Percentiles rank a stretch among this genome's conserved stretches.
phyloP scores from a whole-genome alignment of 2,329 filamentous ascomycete genomes.

The Thermothelomyces thermophilus region DNA sequence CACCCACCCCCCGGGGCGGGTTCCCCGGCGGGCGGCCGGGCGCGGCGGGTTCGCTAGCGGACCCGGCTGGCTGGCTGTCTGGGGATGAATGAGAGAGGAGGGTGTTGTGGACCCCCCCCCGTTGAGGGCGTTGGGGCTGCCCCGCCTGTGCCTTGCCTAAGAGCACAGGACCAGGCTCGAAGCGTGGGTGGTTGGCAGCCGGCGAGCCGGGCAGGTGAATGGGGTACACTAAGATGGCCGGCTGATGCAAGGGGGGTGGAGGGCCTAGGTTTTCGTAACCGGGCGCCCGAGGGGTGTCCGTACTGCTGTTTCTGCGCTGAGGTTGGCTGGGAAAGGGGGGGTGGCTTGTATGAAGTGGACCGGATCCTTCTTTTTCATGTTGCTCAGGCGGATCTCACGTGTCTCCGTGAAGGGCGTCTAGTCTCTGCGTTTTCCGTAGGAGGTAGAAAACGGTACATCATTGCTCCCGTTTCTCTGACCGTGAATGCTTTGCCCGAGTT shows the following conservation, averaged over 20 bases:
- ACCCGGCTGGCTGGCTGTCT: not conserved
- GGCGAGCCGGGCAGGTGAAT: not conserved
- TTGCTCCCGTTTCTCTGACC: not conserved
- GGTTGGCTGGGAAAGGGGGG: no score
- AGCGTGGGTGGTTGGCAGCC: not conserved
- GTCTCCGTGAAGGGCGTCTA: not conserved
- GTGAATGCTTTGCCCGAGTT: not conserved
- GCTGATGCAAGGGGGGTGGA: not conserved
- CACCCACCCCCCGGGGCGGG: conserved; percentile 3
- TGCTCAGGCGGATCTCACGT: conserved; percentile 9
- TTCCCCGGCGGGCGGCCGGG: not conserved
- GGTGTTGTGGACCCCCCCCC: not conserved
- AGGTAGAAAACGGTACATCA: not conserved
- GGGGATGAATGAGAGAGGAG: not conserved
- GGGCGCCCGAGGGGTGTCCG: not conserved
- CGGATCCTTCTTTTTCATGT: not conserved
- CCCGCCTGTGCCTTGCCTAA: not conserved
- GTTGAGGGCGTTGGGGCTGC: not conserved
- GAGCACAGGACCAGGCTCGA: conserved; percentile 4
- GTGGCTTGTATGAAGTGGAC: conserved; percentile 4
- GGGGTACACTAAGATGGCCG: not conserved
- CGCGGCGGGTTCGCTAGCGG: not conserved
- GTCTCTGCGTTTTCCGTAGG: not conserved
- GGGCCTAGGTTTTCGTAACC: conserved; percentile 1
- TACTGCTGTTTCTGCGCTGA: no score